phyloP scores from a whole-genome alignment of 2,329 filamentous ascomycete species.

The Alternaria conjuncta region DNA sequence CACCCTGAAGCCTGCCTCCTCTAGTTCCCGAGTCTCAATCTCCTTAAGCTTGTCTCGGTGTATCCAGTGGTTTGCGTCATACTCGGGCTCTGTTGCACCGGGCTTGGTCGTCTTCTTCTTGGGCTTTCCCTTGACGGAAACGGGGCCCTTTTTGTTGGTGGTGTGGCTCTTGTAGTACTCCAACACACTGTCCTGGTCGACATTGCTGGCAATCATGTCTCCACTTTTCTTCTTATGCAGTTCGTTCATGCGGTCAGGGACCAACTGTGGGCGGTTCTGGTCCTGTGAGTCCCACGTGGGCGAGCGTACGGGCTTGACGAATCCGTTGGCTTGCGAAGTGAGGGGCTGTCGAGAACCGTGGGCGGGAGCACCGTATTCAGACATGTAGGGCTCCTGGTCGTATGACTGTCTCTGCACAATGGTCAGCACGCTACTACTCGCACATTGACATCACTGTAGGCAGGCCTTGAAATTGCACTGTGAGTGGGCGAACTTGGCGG shows the following conservation, averaged over 20 bases:
- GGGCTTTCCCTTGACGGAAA: constrained; percentile 25
- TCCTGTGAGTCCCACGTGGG: constrained; percentile 41
- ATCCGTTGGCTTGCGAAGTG: constrained; percentile 44
- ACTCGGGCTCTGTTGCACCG: constrained; percentile 28
- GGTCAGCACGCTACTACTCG: constrained; percentile 28
- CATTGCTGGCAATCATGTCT: constrained; percentile 51
- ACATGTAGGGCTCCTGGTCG: constrained; percentile 45
- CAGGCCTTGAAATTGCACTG: neutral
- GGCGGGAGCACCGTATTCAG: constrained; percentile 37
- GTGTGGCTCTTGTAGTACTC: constrained; percentile 51
- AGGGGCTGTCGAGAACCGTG: constrained; percentile 43
- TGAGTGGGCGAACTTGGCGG: constrained; percentile 21
- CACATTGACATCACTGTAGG: neutral
- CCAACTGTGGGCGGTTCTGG: constrained; percentile 35
- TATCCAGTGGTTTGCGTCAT: constrained; percentile 78
- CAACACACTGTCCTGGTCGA: constrained; percentile 55
- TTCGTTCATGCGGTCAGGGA: constrained; percentile 44
- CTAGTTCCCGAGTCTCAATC: constrained; percentile 81
- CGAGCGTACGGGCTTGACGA: constrained; percentile 36
- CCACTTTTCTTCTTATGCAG: constrained; percentile 51
- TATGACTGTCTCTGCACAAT: constrained; percentile 34
- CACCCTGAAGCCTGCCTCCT: constrained; percentile 74
- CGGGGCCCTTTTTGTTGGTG: constrained; percentile 24
- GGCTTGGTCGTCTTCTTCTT: constrained; percentile 38
- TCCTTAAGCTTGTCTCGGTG: constrained; percentile 82